Evolutionary conservation across 495 filamentous ascomycete species (phyloP).

Genomic region (Hypomontagnella submonticulosa): DNA sequence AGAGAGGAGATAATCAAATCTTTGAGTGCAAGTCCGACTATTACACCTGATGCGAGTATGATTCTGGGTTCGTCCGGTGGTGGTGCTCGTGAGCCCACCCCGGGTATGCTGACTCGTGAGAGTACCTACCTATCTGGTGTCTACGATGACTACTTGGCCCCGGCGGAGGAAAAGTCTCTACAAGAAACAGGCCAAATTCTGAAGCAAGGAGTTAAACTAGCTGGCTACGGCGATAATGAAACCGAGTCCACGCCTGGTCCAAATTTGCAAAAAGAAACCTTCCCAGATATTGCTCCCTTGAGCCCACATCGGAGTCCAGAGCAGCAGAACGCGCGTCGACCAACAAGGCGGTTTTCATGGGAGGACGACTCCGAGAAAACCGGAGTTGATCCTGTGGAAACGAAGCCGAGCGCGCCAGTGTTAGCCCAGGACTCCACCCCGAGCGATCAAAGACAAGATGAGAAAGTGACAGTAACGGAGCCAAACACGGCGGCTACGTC

Average conservation of each 20-base stretch:
- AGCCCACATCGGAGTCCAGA: slow-evolving; percentile 32
- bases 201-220: slow-evolving; percentile 21
- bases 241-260: slow-evolving; percentile 1
- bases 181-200: slow-evolving; percentile 38
- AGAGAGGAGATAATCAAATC: slow-evolving; percentile 83
- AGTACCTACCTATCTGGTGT: slow-evolving; percentile 59
- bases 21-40: slow-evolving; percentile 59
- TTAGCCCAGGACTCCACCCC: slow-evolving; percentile 9
- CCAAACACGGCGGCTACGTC: not conserved
- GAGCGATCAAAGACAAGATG: not conserved
- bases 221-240: not conserved
- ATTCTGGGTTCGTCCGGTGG: slow-evolving; percentile 15
- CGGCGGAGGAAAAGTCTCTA: slow-evolving; percentile 49
- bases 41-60: slow-evolving; percentile 29
- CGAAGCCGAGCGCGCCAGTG: slow-evolving; percentile 12
- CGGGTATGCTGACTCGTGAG: slow-evolving; percentile 47
- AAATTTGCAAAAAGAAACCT: slow-evolving; percentile 21
- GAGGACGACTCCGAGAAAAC: slow-evolving; percentile 54
- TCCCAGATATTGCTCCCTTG: slow-evolving; percentile 33
- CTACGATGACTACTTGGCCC: slow-evolving; percentile 58
- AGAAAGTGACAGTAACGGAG: slow-evolving; percentile 2
- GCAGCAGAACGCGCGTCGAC: slow-evolving; percentile 26
- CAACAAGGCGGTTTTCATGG: slow-evolving; percentile 64
- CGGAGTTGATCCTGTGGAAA: slow-evolving; percentile 7
- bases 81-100: slow-evolving; percentile 36